These are phyloP conservation scores for Pontederia crassipes DNA, from an alignment of 176 grass and related monocot genomes.

Conservation along the genomic window DNA sequence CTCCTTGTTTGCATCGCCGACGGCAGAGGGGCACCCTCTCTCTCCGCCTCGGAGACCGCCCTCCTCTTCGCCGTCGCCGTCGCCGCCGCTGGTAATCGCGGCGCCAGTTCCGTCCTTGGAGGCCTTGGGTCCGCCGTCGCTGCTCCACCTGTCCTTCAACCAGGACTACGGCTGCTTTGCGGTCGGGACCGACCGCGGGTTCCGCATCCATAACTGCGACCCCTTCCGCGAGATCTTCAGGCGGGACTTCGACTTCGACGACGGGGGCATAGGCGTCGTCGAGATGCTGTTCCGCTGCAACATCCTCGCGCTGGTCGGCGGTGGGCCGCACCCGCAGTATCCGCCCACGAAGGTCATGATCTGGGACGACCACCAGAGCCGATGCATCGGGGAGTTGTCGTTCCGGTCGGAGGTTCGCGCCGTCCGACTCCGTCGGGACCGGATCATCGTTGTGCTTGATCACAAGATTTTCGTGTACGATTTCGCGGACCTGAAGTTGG, in stretches of 20 bases:
- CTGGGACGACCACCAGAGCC: constrained; percentile 17
- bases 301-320: constrained; percentile 13
- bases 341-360: constrained; percentile 3
- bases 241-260: constrained; percentile 76
- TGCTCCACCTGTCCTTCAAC: constrained; percentile 90
- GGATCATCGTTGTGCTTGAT: constrained; percentile 72
- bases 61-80: neutral
- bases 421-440: constrained; percentile 78
- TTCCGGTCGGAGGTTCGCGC: constrained; percentile 21
- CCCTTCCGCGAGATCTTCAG: constrained; percentile 95
- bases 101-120: neutral
- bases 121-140: neutral
- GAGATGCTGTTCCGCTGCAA: constrained; percentile 21
- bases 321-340: neutral
- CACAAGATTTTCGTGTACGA: constrained; percentile 91
- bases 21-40: too few species aligned
- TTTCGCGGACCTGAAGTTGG: constrained; percentile 77
- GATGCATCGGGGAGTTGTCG: constrained; percentile 1
- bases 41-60: neutral
- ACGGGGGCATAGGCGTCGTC: constrained; percentile 21
- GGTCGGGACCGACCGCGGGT: constrained; percentile 58
- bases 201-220: constrained; percentile 96
- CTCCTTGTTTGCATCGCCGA: neutral
- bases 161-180: constrained; percentile 96
- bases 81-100: neutral